Conservation (phyloP, 176 grass and related monocot species). For the Poa annua region DNA sequence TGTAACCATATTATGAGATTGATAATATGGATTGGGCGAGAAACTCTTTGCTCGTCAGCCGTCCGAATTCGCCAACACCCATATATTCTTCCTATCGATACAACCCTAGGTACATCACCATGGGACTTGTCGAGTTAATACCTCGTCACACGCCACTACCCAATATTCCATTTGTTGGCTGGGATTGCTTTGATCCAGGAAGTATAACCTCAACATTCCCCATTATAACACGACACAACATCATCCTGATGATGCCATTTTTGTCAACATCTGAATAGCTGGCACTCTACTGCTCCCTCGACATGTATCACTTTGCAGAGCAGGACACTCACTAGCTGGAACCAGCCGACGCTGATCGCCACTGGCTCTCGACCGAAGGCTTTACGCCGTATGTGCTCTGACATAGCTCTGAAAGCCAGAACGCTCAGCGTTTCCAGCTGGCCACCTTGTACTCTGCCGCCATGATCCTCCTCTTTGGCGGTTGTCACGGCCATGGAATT, state of each 20-base stretch:
- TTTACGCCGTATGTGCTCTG: background rate
- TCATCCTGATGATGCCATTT: slow-evolving; percentile 71
- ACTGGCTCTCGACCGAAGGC: background rate
- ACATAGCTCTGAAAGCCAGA: background rate
- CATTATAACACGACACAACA: slow-evolving; percentile 86
- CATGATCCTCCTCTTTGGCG: too few species aligned
- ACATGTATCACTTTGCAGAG: background rate
- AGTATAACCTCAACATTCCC: slow-evolving; percentile 72
- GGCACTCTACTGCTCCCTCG: slow-evolving; percentile 35
- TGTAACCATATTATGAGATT: too few species aligned
- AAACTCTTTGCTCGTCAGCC: too few species aligned
- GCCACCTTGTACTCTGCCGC: too few species aligned
- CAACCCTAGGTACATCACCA: too few species aligned
- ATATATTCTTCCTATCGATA: too few species aligned
- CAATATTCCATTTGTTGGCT: slow-evolving; percentile 62
- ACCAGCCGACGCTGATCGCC: background rate
- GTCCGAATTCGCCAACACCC: too few species aligned
- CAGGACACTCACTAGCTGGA: background rate
- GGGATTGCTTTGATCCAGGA: slow-evolving; percentile 69
- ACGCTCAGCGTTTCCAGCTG: background rate
- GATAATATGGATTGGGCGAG: too few species aligned
- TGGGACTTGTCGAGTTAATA: too few species aligned
- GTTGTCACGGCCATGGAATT: too few species aligned
- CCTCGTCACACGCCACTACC: too few species aligned
- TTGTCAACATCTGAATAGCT: slow-evolving; percentile 58